phyloP scores from a whole-genome alignment of 1,284 basidiomycete species.

The Trametes pubescens region DNA sequence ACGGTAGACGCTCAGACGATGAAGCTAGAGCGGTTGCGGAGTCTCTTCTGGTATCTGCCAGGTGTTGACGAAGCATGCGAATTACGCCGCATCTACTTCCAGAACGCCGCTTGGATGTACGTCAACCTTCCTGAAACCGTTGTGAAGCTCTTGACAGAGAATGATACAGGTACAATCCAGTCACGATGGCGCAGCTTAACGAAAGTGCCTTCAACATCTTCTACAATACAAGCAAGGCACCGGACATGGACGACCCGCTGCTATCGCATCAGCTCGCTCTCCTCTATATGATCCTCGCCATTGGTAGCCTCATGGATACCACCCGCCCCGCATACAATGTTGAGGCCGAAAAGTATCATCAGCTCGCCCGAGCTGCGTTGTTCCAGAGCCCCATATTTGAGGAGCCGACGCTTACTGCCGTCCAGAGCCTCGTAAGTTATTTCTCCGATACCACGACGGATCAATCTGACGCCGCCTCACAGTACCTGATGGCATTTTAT shows the following conservation, averaged over 20 bases:
- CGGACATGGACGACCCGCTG: conserved; percentile 62
- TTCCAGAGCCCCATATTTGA: conserved; percentile 78
- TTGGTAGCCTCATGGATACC: conserved; percentile 76
- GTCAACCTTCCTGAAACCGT: conserved; percentile 23
- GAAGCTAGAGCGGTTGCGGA: conserved; percentile 56
- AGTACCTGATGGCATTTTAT: conserved; percentile 83
- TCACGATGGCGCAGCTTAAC: conserved; percentile 71
- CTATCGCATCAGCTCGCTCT: conserved; percentile 73
- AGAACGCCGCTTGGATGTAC: conserved; percentile 81
- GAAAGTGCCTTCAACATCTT: conserved; percentile 68
- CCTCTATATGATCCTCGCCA: conserved; percentile 79
- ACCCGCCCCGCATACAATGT: conserved; percentile 69
- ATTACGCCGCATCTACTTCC: conserved; percentile 70
- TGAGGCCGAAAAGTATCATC: conserved; percentile 82
- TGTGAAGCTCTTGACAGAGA: conserved; percentile 11
- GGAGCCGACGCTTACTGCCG: conserved; percentile 74
- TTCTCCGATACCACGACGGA: not conserved
- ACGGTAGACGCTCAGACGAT: conserved; percentile 50
- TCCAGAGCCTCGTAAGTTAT: conserved; percentile 71
- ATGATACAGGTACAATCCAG: conserved; percentile 72
- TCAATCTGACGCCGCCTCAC: conserved; percentile 4
- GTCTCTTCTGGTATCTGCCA: conserved; percentile 76
- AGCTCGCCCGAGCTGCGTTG: conserved; percentile 74
- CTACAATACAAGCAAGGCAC: conserved; percentile 58
- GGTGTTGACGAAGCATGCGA: conserved; percentile 62